These are phyloP conservation scores for Papiliotrema fonsecae DNA, from an alignment of 1,284 basidiomycete genomes.

Conservation along the genomic window DNA sequence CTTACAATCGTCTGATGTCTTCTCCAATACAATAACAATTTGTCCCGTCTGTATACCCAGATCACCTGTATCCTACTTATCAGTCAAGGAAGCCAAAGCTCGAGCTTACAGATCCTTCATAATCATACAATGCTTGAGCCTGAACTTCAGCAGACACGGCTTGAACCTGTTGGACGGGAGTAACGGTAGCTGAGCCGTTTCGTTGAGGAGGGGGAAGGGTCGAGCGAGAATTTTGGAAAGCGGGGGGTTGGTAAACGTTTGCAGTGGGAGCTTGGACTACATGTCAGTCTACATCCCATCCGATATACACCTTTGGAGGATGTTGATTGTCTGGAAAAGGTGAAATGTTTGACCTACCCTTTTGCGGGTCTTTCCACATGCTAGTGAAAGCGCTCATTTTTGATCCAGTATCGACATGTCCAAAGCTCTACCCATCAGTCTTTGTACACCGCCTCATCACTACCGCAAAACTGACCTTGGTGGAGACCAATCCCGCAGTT, in stretches of 20 bases:
- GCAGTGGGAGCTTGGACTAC: slow-evolving; percentile 11
- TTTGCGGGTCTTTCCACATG: slow-evolving; percentile 39
- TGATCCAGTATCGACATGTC: slow-evolving; percentile 31
- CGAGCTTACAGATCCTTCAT: slow-evolving; percentile 28
- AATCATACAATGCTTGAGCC: slow-evolving; percentile 43
- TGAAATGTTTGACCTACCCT: too few relatives aligned
- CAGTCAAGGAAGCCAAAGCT: slow-evolving; percentile 3
- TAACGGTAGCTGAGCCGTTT: not conserved
- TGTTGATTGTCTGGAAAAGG: too few relatives aligned
- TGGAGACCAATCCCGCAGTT: slow-evolving; percentile 19
- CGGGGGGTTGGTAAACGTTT: slow-evolving; percentile 11
- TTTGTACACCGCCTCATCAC: not conserved
- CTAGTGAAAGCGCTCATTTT: slow-evolving; percentile 30
- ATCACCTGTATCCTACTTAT: slow-evolving; percentile 31
- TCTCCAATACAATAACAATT: slow-evolving; percentile 39
- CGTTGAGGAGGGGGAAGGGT: slow-evolving; percentile 20
- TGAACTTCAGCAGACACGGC: slow-evolving; percentile 14
- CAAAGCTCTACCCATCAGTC: slow-evolving; percentile 21
- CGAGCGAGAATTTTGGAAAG: slow-evolving; percentile 7
- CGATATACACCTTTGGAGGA: too few relatives aligned
- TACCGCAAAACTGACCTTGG: slow-evolving; percentile 12
- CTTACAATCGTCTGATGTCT: slow-evolving; percentile 43
- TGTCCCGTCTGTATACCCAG: slow-evolving; percentile 33
- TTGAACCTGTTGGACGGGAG: not conserved
- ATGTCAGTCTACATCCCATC: not conserved